A percentile compares a stretch with the other conserved stretches of the same genome.
Evolutionary conservation across 495 filamentous ascomycete species (phyloP).

Genomic region (Aspergillus cavernicola): DNA sequence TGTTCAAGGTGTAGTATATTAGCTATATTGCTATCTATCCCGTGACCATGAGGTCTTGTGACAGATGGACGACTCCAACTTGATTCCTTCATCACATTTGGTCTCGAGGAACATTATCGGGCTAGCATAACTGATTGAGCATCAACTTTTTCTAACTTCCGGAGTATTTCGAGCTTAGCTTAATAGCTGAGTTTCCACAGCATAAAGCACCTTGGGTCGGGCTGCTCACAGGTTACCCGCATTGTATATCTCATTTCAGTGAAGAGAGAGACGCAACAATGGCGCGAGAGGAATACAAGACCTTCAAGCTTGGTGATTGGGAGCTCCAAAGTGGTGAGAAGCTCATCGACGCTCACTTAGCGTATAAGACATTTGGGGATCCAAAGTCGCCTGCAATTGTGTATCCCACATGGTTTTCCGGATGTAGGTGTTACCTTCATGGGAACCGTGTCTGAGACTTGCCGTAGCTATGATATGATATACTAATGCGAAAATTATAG

Average conservation of each 20-base stretch:
- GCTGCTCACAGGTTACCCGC: background rate
- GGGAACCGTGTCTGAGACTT: background rate
- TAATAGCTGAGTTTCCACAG: too few species aligned
- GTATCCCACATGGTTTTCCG: conserved; percentile 70
- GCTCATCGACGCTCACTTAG: conserved; percentile 56
- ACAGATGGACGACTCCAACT: too few species aligned
- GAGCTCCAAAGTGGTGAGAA: conserved; percentile 55
- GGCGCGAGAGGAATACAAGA: conserved; percentile 41
- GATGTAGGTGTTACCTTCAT: conserved; percentile 35
- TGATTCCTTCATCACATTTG: too few species aligned
- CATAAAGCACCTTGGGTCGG: background rate
- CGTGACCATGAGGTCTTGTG: too few species aligned
- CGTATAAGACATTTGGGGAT: conserved; percentile 69
- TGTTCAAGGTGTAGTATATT: too few species aligned
- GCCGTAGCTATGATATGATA: too few species aligned
- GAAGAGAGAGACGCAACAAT: conserved; percentile 22
- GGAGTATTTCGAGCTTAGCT: background rate
- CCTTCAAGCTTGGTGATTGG: conserved; percentile 58
- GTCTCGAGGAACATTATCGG: too few species aligned
- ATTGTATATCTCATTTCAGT: background rate
- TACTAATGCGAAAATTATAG: conserved; percentile 19
- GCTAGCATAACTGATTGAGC: too few species aligned
- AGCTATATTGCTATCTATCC: too few species aligned
- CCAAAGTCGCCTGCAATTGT: conserved; percentile 59
- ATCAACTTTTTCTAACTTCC: too few species aligned